Evolutionary conservation across 1,139 yeast genomes (phyloP).

Genomic region (Meyerozyma smithsonii): DNA sequence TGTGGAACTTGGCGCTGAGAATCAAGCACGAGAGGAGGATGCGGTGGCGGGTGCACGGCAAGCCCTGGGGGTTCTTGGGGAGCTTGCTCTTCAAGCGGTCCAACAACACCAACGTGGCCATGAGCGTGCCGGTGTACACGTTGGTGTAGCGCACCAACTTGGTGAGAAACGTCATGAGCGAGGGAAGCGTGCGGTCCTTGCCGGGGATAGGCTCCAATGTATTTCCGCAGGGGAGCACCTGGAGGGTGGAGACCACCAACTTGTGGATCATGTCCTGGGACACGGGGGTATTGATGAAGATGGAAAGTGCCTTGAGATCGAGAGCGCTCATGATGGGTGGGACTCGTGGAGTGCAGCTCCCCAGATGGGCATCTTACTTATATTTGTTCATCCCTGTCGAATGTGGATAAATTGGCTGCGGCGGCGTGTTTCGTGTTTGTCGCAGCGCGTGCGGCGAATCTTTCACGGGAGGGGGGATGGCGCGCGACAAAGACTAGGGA

Average conservation of each 20-base stretch:
- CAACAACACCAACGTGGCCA: conserved; percentile 67
- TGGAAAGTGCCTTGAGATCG: conserved; percentile 52
- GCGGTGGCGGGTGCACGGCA: conserved; percentile 75
- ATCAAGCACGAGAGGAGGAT: conserved; percentile 70
- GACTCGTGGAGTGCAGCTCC: background rate
- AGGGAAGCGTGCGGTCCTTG: conserved; percentile 34
- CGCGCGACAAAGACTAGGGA: background rate
- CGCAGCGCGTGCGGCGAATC: conserved; percentile 2
- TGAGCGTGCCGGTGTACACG: conserved; percentile 71
- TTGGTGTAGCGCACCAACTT: conserved; percentile 67
- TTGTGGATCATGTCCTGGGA: conserved; percentile 64
- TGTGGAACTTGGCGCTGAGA: conserved; percentile 67
- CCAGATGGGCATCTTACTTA: background rate
- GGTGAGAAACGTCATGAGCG: conserved; percentile 69
- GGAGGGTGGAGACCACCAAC: conserved; percentile 56
- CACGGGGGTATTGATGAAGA: conserved; percentile 54
- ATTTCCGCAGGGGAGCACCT: conserved; percentile 54
- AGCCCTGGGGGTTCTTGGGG: conserved; percentile 69
- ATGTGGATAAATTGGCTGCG: background rate
- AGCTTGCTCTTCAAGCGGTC: conserved; percentile 54
- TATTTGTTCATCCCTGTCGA: conserved; percentile 2
- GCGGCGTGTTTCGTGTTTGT: conserved; percentile 3
- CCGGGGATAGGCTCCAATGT: conserved; percentile 12
- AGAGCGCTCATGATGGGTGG: conserved; percentile 8
- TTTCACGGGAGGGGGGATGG: background rate